Evolutionary conservation across 164 flowering plant genomes (phyloP), one percentile per base, ranked within the genome.

Genomic region (Tinospora cordifolia): DNA sequence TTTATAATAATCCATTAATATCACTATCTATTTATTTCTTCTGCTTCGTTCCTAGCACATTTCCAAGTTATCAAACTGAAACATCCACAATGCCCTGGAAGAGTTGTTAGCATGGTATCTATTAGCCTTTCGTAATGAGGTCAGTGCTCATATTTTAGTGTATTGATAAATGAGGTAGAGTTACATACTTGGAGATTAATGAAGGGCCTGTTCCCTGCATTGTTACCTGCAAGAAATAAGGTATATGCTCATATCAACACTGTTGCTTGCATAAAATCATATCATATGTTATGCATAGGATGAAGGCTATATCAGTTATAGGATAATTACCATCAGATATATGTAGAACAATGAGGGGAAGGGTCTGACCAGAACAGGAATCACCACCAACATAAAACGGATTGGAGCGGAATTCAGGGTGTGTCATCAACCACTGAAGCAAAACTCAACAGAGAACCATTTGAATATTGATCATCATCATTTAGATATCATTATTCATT

Each of bases 181-280:
- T 39, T 6, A 30, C 36, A 5, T 78, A 83, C 83, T 62, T 81
- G 72, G 39, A 83, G 75, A 66, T 83, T 83, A 46, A 83, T 67
- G 39, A 12, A 47, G 8, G 81, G 81, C 68, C 75, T 46, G 2
- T 51, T 0, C 8, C 83, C 83, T 0, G 63, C 72, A 60, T 72
- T 70, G 36, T 40, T 79, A 3, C 83, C 83, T 83, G 73, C 69
- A 69, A n/a, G n/a, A n/a, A n/a, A n/a, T n/a, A n/a, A n/a, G n/a
- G n/a, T n/a, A n/a, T n/a, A n/a, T n/a, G n/a, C n/a, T n/a, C n/a
- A n/a, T n/a, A n/a, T n/a, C n/a, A 30, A 30, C 4, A 30, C 36
- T 1, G 36, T 30, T 30, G 36, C 36, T 30, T 30, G 4, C 4
- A 30, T n/a, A n/a, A n/a, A n/a, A n/a, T n/a, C n/a, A n/a, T n/a